phyloP scores from a whole-genome alignment of 108 stramenopile genomes.

The Pseudonitzschia multiseries region DNA sequence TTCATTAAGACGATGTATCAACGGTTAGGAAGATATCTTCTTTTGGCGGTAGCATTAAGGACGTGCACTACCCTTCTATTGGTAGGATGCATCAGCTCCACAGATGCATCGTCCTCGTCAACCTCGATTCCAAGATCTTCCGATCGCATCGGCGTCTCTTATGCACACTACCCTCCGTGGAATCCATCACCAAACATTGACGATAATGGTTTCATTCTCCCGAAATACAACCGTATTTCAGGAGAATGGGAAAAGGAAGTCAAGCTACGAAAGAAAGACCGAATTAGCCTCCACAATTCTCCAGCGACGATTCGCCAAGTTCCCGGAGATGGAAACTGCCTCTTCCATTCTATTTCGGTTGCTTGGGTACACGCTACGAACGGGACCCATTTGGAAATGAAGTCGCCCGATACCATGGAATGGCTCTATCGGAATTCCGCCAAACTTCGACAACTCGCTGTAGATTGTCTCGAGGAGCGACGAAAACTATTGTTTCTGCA shows the following conservation, averaged over 20 bases:
- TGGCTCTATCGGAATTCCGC: constrained; percentile 46
- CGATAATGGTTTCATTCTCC: constrained; percentile 60
- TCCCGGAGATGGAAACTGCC: constrained; percentile 92
- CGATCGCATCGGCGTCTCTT: constrained; percentile 1
- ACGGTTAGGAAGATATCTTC: background rate
- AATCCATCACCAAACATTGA: constrained; percentile 75
- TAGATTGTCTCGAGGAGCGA: constrained; percentile 47
- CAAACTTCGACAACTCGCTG: constrained; percentile 46
- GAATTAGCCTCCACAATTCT: background rate
- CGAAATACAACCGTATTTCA: constrained; percentile 52
- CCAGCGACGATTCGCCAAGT: constrained; percentile 81
- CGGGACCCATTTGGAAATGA: constrained; percentile 58
- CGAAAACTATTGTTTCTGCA: constrained; percentile 73
- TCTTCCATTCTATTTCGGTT: constrained; percentile 73
- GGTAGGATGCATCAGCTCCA: background rate
- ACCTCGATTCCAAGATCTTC: constrained; percentile 10
- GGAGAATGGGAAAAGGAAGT: constrained; percentile 74
- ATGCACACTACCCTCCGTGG: constrained; percentile 61
- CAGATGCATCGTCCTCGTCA: constrained; percentile 3
- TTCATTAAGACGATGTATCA: background rate
- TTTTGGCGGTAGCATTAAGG: background rate
- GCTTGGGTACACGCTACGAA: constrained; percentile 38
- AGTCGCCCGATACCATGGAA: constrained; percentile 28
- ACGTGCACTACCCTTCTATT: background rate
- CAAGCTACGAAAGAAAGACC: constrained; percentile 15